Evolutionary conservation across 2,329 filamentous ascomycete species (phyloP).

Genomic region (Akanthomyces lecanii): DNA sequence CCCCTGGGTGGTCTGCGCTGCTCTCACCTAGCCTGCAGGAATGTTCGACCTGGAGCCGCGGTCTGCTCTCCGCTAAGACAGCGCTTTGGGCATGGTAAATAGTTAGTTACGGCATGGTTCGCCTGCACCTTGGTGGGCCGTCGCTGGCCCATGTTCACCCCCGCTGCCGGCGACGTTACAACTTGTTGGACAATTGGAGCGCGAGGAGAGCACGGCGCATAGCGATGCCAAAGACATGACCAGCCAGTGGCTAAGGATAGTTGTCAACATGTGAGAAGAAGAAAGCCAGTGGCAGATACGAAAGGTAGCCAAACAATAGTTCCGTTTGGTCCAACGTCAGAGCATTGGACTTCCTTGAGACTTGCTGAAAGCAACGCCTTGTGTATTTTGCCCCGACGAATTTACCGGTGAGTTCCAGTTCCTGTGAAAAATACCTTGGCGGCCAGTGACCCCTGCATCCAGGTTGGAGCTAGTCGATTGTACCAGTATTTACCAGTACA

Average conservation of each 20-base stretch:
- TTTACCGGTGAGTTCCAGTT: no score
- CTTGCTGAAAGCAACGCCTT: no score
- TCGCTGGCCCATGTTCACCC: neutral
- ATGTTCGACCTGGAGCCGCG: neutral
- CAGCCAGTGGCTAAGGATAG: neutral
- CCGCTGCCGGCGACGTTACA: neutral
- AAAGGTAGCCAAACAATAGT: no score
- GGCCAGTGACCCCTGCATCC: neutral
- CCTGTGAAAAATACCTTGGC: no score
- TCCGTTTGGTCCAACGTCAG: no score
- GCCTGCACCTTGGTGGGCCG: neutral
- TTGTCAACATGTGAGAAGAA: neutral
- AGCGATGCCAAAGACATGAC: neutral
- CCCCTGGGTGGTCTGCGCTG: no score
- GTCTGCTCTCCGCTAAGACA: neutral
- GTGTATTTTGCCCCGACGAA: no score
- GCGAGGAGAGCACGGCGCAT: neutral
- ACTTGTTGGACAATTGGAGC: neutral
- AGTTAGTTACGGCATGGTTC: neutral
- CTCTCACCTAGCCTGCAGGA: neutral
- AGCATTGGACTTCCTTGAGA: no score
- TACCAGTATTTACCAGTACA: neutral
- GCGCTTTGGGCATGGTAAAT: neutral
- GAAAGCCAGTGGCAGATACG: neutral
- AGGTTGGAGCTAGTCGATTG: neutral